phyloP scores from a whole-genome alignment of 1,284 basidiomycete genomes.

The Inonotus obliquus region DNA sequence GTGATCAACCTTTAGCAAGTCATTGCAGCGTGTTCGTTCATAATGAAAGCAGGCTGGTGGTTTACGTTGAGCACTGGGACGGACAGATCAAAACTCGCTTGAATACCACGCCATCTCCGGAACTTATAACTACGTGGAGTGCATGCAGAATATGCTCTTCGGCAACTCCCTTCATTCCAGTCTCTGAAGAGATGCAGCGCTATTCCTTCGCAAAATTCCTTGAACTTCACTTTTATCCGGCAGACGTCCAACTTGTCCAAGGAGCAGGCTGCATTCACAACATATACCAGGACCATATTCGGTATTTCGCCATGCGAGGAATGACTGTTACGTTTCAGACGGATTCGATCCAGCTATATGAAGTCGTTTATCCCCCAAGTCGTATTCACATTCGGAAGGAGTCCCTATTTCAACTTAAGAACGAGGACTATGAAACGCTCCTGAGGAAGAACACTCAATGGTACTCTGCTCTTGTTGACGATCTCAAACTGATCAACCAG shows the following conservation, averaged over 20 bases:
- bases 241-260: slow-evolving; percentile 75
- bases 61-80: slow-evolving; percentile 86
- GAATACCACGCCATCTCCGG: slow-evolving; percentile 50
- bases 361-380: slow-evolving; percentile 88
- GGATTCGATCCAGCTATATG: slow-evolving; percentile 78
- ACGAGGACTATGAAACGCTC: slow-evolving; percentile 79
- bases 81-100: slow-evolving; percentile 60
- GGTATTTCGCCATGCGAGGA: slow-evolving; percentile 83
- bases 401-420: slow-evolving; percentile 84
- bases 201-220: slow-evolving; percentile 94
- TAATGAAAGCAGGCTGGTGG: slow-evolving; percentile 78
- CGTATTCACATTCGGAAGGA: slow-evolving; percentile 82
- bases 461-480: slow-evolving; percentile 70
- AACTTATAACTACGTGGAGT: slow-evolving; percentile 90
- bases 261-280: slow-evolving; percentile 90
- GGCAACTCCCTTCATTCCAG: slow-evolving; percentile 83
- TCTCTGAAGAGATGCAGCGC: slow-evolving; percentile 90
- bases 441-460: slow-evolving; percentile 67
- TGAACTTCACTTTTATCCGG: slow-evolving; percentile 89
- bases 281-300: slow-evolving; percentile 88
- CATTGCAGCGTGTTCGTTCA: slow-evolving; percentile 92
- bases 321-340: slow-evolving; percentile 91
- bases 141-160: slow-evolving; percentile 80
- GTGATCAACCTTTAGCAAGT: slow-evolving; percentile 74
- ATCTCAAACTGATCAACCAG: slow-evolving; percentile 67